Conservation (phyloP, 129 eudicot genomes). For the Tagetes patula region DNA sequence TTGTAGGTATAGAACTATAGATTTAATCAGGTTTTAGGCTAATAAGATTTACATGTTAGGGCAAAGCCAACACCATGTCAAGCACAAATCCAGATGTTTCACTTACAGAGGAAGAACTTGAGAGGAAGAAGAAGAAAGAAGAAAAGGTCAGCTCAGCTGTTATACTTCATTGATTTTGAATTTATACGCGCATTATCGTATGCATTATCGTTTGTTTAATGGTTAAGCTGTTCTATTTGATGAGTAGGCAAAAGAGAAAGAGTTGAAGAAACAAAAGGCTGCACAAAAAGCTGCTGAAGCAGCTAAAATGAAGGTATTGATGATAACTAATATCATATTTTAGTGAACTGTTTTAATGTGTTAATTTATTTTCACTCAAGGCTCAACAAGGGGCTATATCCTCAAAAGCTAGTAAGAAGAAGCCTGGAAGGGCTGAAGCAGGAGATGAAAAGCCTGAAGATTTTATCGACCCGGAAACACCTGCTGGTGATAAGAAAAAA, state of each 20-base stretch:
- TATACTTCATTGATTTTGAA: not conserved
- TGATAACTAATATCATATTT: not conserved
- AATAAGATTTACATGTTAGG: not conserved
- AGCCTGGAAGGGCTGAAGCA: conserved; percentile 52
- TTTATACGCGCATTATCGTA: not conserved
- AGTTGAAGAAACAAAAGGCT: conserved; percentile 82
- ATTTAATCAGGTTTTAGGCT: not conserved
- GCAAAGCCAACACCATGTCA: conserved; percentile 6
- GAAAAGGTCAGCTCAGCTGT: conserved; percentile 26
- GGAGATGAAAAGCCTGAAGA: conserved; percentile 72
- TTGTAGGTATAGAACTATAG: not conserved
- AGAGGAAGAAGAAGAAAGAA: conserved; percentile 45
- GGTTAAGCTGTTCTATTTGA: not conserved
- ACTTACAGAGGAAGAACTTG: conserved; percentile 35
- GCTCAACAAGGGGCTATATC: conserved; percentile 60
- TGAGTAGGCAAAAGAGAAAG: conserved; percentile 83
- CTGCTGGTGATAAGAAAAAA: conserved; percentile 78
- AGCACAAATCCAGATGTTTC: conserved; percentile 21
- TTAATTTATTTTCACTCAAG: conserved; percentile 33
- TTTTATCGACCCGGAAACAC: conserved; percentile 85
- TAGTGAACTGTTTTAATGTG: conserved; percentile 8
- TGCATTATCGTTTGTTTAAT: not conserved
- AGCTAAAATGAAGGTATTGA: conserved; percentile 70
- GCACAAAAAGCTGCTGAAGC: conserved; percentile 90
- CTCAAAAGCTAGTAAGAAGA: conserved; percentile 61